A percentile compares a stretch with the other conserved stretches of the same genome.
These are phyloP conservation scores for Noccaea bulbosa DNA, from an alignment of 345 rosid species.

Conservation along the genomic window DNA sequence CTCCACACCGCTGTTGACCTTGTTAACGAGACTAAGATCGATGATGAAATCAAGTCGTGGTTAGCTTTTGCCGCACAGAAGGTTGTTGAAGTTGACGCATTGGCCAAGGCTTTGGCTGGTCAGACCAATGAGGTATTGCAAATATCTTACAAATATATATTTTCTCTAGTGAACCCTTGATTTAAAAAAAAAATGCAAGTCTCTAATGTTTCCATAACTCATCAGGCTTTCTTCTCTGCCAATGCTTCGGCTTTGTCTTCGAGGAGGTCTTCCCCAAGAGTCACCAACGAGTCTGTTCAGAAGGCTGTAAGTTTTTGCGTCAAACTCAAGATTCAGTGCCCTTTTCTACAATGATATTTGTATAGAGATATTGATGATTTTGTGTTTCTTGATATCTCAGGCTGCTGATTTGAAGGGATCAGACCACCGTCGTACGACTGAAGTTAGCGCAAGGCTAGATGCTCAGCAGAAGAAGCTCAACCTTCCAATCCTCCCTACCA, in stretches of 20 bases:
- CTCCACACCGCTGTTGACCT: slow-evolving; percentile 97
- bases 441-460: slow-evolving; percentile 86
- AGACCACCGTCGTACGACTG: slow-evolving; percentile 89
- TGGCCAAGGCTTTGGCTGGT: slow-evolving; percentile 92
- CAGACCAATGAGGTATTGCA: slow-evolving; percentile 73
- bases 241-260: slow-evolving; percentile 87
- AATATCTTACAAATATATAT: not conserved
- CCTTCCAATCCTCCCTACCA: slow-evolving; percentile 94
- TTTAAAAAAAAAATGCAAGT: not conserved
- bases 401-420: slow-evolving; percentile 95
- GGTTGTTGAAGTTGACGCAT: slow-evolving; percentile 86
- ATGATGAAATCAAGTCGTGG: slow-evolving; percentile 90
- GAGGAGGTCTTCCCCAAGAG: slow-evolving; percentile 89
- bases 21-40: slow-evolving; percentile 84
- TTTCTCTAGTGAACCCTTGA: not conserved
- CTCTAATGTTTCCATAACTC: slow-evolving; percentile 37
- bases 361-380: slow-evolving; percentile 1
- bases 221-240: slow-evolving; percentile 79
- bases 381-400: slow-evolving; percentile 48
- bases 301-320: slow-evolving; percentile 72
- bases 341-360: not conserved
- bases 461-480: slow-evolving; percentile 96
- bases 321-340: slow-evolving; percentile 4
- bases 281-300: slow-evolving; percentile 89
- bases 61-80: slow-evolving; percentile 98